phyloP scores from a whole-genome alignment of 2,329 filamentous ascomycete genomes.

The Mollisiaceae sp. region DNA sequence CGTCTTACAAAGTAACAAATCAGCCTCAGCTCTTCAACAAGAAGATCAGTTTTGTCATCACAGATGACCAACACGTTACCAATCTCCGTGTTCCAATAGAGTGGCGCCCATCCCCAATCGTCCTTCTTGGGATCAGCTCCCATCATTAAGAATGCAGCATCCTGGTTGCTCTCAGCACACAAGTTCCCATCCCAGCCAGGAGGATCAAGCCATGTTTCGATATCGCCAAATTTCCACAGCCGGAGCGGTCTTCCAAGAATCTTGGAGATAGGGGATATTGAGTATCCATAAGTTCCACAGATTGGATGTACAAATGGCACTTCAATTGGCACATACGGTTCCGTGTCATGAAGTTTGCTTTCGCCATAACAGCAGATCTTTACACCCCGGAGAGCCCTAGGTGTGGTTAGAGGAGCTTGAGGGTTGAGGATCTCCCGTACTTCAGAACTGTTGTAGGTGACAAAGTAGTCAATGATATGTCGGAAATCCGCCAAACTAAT shows the following conservation, averaged over 20 bases:
- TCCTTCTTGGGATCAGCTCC: conserved; percentile 2
- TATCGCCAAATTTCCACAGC: conserved; percentile 10
- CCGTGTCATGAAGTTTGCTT: conserved; percentile 12
- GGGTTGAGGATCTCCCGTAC: conserved; percentile 7
- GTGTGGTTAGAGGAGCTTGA: conserved; percentile 4
- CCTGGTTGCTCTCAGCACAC: conserved; percentile 7
- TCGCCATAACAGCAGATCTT: conserved; percentile 15
- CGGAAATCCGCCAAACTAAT: conserved; percentile 9
- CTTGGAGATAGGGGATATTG: conserved; percentile 9
- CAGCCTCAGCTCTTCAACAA: conserved; percentile 10
- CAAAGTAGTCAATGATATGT: conserved; percentile 12
- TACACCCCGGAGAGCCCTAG: conserved; percentile 13
- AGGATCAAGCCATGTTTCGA: conserved; percentile 14
- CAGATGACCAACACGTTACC: conserved; percentile 11
- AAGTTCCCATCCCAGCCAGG: conserved; percentile 10
- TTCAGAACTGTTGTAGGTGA: conserved; percentile 15
- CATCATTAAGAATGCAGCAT: conserved; percentile 5
- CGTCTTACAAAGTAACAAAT: conserved; percentile 10
- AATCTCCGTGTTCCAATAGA: conserved; percentile 11
- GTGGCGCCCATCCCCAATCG: conserved; percentile 12
- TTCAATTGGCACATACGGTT: conserved; percentile 14
- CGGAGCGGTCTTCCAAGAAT: conserved; percentile 11
- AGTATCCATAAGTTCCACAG: not conserved
- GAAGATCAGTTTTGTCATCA: conserved; percentile 15
- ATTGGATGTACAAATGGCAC: conserved; percentile 6